Base-by-base conservation (phyloP, 345 rosid species). In the Streptanthus diversifolius region DNA sequence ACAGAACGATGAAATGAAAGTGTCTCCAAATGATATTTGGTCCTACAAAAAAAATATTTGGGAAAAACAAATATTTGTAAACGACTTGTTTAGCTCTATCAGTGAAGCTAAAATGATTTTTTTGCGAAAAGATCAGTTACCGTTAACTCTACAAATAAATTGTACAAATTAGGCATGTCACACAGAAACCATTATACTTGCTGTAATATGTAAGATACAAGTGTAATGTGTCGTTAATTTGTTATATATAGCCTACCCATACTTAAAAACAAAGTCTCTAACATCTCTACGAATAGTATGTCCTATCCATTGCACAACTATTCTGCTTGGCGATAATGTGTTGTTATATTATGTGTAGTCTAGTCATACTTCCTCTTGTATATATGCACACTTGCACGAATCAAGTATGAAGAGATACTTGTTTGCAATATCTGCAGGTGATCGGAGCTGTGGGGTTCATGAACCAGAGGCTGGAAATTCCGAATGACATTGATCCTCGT, bases 361-460 rank as follows among this genome's bases (percentile, higher is more conserved):
- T 41, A 29, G n/a, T 0, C 13, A 32, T 14, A 13, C 37, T 18
- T 60, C 7, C 7, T 29, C 30, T 29, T 29, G 30, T 47, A 11
- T 8, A 47, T 29, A n/a, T 29, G 5, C 35, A 11, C 9, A 47
- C 15, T 12, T 35, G 12, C 24, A 45, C 5, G 5, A 43, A 40
- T 35, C 68, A 32, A n/a, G 27, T 68, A 25, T 63, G 69, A 64
- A 63, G 78, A 75, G 63, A 52, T 24, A 21, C 59, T 41, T 77
- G 60, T 69, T 68, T 81, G 49, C 80, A 62, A 68, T 73, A 62
- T 53, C 63, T 79, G 77, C 85, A 93, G 98, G 89, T 93, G 83
- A 85, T 91, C 60, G 98, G 91, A 77, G 97, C 96, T 68, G 99
- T 91, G 35, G 99, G 99, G 61, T 95, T 87, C 86, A 95, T 95